Evolutionary conservation across 148 eudicot genomes (phyloP).

Genomic region (Rhododendron williamsianum): DNA sequence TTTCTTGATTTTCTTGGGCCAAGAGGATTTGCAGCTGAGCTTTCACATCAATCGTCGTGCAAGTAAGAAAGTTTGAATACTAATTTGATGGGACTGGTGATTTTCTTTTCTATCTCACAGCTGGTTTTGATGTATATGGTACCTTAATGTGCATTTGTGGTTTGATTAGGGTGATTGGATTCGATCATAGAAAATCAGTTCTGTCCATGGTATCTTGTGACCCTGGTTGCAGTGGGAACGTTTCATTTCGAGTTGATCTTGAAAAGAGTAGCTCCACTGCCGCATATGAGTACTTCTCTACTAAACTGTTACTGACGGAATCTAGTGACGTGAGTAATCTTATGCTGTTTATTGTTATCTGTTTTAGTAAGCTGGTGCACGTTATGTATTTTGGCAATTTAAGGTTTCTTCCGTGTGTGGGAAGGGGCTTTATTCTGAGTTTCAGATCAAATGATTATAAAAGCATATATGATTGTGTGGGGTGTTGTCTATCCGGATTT

Average conservation of each 20-base stretch:
- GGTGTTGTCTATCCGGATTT: neutral
- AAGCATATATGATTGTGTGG: neutral
- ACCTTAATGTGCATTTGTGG: constrained; percentile 5
- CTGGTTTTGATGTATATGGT: neutral
- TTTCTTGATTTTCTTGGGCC: constrained; percentile 87
- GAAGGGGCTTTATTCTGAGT: neutral
- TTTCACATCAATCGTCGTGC: constrained; percentile 49
- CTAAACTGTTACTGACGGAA: constrained; percentile 25
- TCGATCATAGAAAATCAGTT: constrained; percentile 47
- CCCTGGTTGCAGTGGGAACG: constrained; percentile 31
- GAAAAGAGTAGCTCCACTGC: constrained; percentile 76
- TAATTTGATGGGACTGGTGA: neutral
- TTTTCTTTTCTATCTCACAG: neutral
- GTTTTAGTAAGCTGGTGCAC: neutral
- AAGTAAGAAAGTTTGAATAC: constrained; percentile 40
- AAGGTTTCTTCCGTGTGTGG: neutral
- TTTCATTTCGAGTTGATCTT: constrained; percentile 49
- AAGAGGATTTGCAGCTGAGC: constrained; percentile 50
- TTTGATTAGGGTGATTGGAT: constrained; percentile 58
- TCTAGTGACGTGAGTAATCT: constrained; percentile 32
- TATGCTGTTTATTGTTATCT: neutral
- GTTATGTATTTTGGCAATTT: neutral
- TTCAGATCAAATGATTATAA: neutral
- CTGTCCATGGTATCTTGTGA: constrained; percentile 29
- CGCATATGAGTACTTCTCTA: constrained; percentile 61